phyloP scores from a whole-genome alignment of 202 grass and related monocot species.

The Brachypodium distachyon region DNA sequence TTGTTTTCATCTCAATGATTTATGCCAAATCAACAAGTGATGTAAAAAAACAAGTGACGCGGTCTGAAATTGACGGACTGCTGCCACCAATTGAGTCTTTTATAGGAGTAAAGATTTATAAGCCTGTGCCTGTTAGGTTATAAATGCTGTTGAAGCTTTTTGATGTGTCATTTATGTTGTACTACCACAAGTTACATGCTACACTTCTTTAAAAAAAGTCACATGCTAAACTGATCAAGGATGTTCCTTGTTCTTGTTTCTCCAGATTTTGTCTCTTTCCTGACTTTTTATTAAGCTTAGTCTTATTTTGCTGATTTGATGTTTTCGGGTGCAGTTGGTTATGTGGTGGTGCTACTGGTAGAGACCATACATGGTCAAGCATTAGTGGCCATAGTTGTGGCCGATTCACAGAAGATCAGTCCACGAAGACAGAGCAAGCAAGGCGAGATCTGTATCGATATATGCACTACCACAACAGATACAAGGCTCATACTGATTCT shows the following conservation, averaged over 20 bases:
- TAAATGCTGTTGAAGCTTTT: not conserved
- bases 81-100: too few relatives aligned
- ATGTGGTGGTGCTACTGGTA: slow-evolving; percentile 86
- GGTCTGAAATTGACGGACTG: too few relatives aligned
- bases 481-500: slow-evolving; percentile 97
- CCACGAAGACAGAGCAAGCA: slow-evolving; percentile 60
- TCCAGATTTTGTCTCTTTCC: not conserved
- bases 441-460: slow-evolving; percentile 75
- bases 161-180: not conserved
- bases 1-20: too few relatives aligned
- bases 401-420: slow-evolving; percentile 73
- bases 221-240: not conserved
- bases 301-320: slow-evolving; percentile 21
- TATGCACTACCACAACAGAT: slow-evolving; percentile 98
- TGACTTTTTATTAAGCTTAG: not conserved
- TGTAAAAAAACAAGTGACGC: too few relatives aligned
- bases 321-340: slow-evolving; percentile 71
- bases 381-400: slow-evolving; percentile 92
- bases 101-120: too few relatives aligned
- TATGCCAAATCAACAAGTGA: too few relatives aligned
- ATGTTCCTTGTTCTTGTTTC: not conserved
- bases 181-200: not conserved
- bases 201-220: not conserved
- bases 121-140: not conserved
- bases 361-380: slow-evolving; percentile 87